These are phyloP conservation scores for Proliferodiscus dingleyae DNA, from an alignment of 2,329 filamentous ascomycete genomes.

Conservation along the genomic window DNA sequence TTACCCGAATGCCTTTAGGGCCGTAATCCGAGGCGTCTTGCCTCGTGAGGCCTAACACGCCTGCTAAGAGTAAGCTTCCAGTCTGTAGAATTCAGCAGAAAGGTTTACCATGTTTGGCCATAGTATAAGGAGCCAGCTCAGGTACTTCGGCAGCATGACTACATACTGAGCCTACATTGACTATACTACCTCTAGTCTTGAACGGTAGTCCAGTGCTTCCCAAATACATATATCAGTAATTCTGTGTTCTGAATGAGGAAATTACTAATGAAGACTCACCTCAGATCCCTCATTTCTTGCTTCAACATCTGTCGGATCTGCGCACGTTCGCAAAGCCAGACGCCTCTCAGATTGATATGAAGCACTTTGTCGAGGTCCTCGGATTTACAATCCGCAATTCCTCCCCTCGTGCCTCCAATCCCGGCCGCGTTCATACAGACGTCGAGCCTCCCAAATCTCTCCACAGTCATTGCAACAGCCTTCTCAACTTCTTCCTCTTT, in stretches of 20 bases:
- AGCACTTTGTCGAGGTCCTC: constrained; percentile 28
- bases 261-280: constrained; percentile 5
- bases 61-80: constrained; percentile 6
- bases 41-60: constrained; percentile 31
- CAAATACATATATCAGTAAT: not conserved
- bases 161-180: constrained; percentile 23
- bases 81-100: not conserved
- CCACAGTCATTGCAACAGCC: constrained; percentile 33
- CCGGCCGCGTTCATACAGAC: constrained; percentile 50
- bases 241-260: not conserved
- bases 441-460: constrained; percentile 48
- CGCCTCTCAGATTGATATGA: constrained; percentile 33
- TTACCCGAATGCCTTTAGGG: constrained; percentile 17
- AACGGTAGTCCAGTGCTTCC: constrained; percentile 21
- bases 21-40: constrained; percentile 30
- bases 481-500: constrained; percentile 16
- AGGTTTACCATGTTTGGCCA: constrained; percentile 19
- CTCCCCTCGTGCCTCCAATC: constrained; percentile 10
- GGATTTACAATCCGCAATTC: constrained; percentile 20
- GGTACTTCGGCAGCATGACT: constrained; percentile 7
- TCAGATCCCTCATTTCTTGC: constrained; percentile 20
- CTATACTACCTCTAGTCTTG: constrained; percentile 28
- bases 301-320: constrained; percentile 29
- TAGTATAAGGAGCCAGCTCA: constrained; percentile 13
- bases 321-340: constrained; percentile 34